Conservation (phyloP, 2,329 filamentous ascomycete genomes). For the Fusarium sp. region DNA sequence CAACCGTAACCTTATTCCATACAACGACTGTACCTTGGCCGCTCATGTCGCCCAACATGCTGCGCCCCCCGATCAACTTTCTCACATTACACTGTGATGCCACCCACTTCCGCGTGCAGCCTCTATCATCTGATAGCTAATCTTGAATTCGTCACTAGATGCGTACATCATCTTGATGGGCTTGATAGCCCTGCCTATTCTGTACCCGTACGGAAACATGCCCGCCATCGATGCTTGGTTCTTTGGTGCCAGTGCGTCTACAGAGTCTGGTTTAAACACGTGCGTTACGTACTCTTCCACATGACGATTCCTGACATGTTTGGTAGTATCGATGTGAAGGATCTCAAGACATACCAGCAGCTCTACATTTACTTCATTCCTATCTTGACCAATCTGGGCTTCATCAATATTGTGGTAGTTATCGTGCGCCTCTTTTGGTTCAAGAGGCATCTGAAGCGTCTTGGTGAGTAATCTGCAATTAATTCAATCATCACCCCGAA, state of each 20-base stretch:
- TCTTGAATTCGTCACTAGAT: neutral
- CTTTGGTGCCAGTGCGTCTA: neutral
- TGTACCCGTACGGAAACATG: neutral
- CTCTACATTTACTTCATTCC: constrained; percentile 60
- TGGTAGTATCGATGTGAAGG: constrained; percentile 59
- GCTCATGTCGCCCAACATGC: neutral
- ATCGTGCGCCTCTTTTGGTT: constrained; percentile 60
- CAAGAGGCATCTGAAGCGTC: neutral
- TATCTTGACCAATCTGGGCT: constrained; percentile 57
- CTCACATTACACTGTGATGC: neutral
- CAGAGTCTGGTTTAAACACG: neutral
- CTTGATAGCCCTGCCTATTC: neutral
- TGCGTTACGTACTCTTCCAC: neutral
- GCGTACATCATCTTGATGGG: neutral
- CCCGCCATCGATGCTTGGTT: neutral
- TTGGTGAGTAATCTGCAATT: neutral
- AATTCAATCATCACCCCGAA: rapidly evolving
- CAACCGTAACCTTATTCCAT: neutral
- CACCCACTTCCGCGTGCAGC: neutral
- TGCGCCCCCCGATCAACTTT: neutral
- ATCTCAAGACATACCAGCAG: constrained; percentile 60
- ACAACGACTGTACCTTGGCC: neutral
- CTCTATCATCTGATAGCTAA: neutral
- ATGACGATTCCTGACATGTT: neutral
- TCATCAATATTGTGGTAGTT: constrained; percentile 60